These are phyloP conservation scores for Chaetomiaceae sp. DNA, from an alignment of 2,329 filamentous ascomycete species.

Conservation along the genomic window DNA sequence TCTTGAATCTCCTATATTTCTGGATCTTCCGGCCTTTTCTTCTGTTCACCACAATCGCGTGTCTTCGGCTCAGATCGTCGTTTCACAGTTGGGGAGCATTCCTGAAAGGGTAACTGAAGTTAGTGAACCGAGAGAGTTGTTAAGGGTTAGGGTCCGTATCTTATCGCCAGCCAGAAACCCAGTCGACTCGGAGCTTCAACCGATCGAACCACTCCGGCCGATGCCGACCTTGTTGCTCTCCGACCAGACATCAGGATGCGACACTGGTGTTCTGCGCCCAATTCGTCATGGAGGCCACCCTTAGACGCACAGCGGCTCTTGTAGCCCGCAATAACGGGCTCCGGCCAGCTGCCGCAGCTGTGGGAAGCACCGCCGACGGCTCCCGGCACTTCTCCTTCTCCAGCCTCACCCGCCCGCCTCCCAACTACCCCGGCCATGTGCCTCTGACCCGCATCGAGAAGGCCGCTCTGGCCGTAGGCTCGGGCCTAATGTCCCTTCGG, in stretches of 20 bases:
- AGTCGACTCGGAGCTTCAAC: constrained; percentile 10
- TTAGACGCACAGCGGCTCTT: constrained; percentile 21
- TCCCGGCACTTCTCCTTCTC: constrained; percentile 70
- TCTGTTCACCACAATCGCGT: too few relatives aligned
- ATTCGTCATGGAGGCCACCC: constrained; percentile 25
- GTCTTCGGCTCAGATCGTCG: too few relatives aligned
- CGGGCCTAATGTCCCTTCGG: constrained; percentile 58
- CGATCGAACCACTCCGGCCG: constrained; percentile 20
- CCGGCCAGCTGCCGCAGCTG: not conserved
- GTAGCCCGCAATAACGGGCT: constrained; percentile 17
- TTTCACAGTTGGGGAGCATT: too few relatives aligned
- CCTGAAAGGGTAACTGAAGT: too few relatives aligned
- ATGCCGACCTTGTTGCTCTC: not conserved
- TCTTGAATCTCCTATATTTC: too few relatives aligned
- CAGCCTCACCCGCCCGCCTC: constrained; percentile 74
- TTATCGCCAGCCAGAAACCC: constrained; percentile 10
- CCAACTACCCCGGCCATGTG: constrained; percentile 89
- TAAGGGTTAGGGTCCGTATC: not conserved
- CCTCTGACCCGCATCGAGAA: constrained; percentile 78
- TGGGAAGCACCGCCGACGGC: not conserved
- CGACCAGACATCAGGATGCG: constrained; percentile 10
- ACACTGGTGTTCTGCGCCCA: not conserved
- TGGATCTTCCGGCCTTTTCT: too few relatives aligned
- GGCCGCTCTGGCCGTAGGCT: constrained; percentile 62
- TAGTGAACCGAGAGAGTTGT: too few relatives aligned